Evolutionary conservation across 2,329 filamentous ascomycete species (phyloP), one percentile per base, ranked within the genome.

Genomic region (Cordyceps pruinosa): DNA sequence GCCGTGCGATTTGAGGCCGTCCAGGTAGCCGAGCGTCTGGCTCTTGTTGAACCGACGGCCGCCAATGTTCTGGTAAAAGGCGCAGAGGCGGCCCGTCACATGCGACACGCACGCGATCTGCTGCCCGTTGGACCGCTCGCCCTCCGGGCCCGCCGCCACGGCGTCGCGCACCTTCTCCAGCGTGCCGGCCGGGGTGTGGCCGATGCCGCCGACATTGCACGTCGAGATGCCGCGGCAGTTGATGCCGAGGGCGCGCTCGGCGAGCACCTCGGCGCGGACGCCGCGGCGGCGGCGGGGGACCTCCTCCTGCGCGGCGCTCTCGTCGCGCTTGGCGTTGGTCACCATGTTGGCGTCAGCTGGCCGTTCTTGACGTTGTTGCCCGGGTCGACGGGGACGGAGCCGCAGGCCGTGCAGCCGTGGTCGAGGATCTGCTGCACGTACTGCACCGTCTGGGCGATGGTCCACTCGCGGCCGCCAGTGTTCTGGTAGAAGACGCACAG

Each of bases 331-430:
- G n/a, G 51, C 49, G 30, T 54, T 59, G 28, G 53, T 50, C 3
- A 60, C 60, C 51, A 60, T 58, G 50, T 60, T 61, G 49, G 56
- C 60, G 58, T 61, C 25, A 61, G 46, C 49, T 57, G 15, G 30
- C 58, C 58, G 46, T 57, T 58, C 6, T 59, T 47, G 41, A 59
- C 60, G 13, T 60, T 57, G 52, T 61, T 61, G 32, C 60, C 60
- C 2, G 56, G 45, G n/a, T 59, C 56, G 37, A 54, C 55, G 19
- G 55, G 53, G 6, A 52, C 56, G 25, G 48, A 52, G 32, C 56
- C 56, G 42, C 56, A 58, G 32, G 56, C 56, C 5, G n/a, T 8
- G 48, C 56, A 58, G 47, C 48, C 56, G 32, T 53, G 49, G 25
- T 58, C 48, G 19, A 58, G 1, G 19, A 58, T 50, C 30, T 39